Base-by-base conservation (phyloP, 129 eudicot genomes). In the Flaveria ramosissima region DNA sequence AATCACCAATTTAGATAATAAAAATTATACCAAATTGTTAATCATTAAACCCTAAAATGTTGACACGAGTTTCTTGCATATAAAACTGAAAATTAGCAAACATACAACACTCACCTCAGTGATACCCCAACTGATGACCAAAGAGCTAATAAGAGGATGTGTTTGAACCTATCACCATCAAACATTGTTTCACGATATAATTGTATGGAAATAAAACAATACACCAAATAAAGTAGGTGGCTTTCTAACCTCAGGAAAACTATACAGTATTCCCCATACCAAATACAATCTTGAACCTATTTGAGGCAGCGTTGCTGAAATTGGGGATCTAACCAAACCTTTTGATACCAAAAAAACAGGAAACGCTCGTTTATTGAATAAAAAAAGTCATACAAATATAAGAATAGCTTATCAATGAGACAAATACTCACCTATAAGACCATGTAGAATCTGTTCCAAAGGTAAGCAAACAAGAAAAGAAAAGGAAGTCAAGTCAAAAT, bases 291-390 rank as follows among this genome's bases (percentile, higher is more conserved):
- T 85, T 71, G 99, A 94, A 77, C 90, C 68, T 45, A 94, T 90
- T 79, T 94, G 99, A 65, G 99, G 99, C 65, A 94, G 83, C 20
- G 92, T 94, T 56, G 99, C 97, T 73, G 93, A 68, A 19, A 94
- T 81, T 41, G 97, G 99, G 70, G 99, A 91, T 74, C 99, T 86
- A 53, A 94, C 99, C 88, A 91, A 86, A 69, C 96, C 96, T 90
- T 79, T 75, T 43, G 23, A 77, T 20, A 42, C 72, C 64, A 78
- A 78, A 80, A 62, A 36, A 5, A 36, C 41, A 36, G 6, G 41
- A 36, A 36, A 36, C 50, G 3, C 6, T 21, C 9, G 48, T 19
- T n/a, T 60, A 41, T 27, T 24, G 5, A 67, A 39, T 3, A 32
- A 47, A 43, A 68, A 68, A 2, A 2, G 19, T 48, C 63, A 27